Evolutionary conservation across 2,329 filamentous ascomycete species (phyloP).

Genomic region (Aureobasidium sp.): DNA sequence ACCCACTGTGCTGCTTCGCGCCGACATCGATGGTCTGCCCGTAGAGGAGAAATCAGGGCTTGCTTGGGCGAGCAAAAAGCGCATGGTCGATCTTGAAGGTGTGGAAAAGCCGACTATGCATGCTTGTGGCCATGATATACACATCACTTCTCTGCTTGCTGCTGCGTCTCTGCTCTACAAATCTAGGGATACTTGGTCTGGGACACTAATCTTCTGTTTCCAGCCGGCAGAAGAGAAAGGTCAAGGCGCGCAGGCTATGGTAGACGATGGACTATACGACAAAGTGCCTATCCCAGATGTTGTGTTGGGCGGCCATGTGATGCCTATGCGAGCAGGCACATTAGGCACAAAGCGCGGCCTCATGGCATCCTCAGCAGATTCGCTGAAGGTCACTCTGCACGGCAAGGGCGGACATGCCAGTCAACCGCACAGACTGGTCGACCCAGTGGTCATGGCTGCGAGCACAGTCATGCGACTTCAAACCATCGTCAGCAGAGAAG

Average conservation of each 20-base stretch:
- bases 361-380: conserved; percentile 35
- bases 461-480: conserved; percentile 50
- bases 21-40: conserved; percentile 56
- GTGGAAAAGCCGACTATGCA: conserved; percentile 54
- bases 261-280: conserved; percentile 50
- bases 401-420: conserved; percentile 52
- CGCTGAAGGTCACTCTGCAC: conserved; percentile 42
- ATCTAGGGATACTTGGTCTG: conserved; percentile 44
- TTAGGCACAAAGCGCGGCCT: conserved; percentile 35
- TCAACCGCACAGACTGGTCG: conserved; percentile 47
- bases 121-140: conserved; percentile 61
- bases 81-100: conserved; percentile 39
- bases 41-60: conserved; percentile 48
- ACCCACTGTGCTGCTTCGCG: conserved; percentile 48
- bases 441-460: conserved; percentile 51
- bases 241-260: conserved; percentile 54
- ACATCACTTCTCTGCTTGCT: conserved; percentile 51
- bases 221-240: conserved; percentile 61
- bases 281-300: conserved; percentile 48
- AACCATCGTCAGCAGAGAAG: conserved; percentile 48
- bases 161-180: conserved; percentile 43
- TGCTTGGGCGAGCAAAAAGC: conserved; percentile 44
- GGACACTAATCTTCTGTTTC: conserved; percentile 56
- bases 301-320: conserved; percentile 49
- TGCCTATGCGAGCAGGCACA: conserved; percentile 33